A percentile compares a stretch with the other conserved stretches of the same genome.
Conservation (phyloP, 192 early-diverging fungal genomes). For the Oehlia diaphana region DNA sequence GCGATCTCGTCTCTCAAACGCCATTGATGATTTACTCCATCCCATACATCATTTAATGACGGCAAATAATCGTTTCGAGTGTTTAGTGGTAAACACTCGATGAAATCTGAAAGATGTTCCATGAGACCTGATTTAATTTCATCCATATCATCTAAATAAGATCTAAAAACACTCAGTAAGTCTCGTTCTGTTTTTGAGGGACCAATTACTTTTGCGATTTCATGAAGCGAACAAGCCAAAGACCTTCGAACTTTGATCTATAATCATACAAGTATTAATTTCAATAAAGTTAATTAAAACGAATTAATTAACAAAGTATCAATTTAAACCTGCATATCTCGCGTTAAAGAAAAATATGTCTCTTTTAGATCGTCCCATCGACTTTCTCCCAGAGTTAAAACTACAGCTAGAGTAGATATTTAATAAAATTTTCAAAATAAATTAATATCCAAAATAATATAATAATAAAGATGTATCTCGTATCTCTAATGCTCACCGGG, state of each 20-base stretch:
- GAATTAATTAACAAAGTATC: neutral
- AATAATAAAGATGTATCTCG: neutral
- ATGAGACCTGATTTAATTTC: conserved; percentile 74
- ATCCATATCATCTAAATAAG: conserved; percentile 53
- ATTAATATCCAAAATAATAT: neutral
- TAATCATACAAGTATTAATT: conserved; percentile 37
- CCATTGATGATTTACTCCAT: conserved; percentile 66
- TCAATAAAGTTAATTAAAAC: conserved; percentile 24
- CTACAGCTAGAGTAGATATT: conserved; percentile 42
- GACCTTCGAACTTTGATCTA: conserved; percentile 55
- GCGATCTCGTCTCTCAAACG: conserved; percentile 71
- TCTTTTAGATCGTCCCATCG: conserved; percentile 60
- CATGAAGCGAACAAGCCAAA: conserved; percentile 61
- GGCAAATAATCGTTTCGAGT: conserved; percentile 67
- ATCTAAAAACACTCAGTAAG: conserved; percentile 53
- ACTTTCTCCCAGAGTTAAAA: conserved; percentile 54
- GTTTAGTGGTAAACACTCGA: conserved; percentile 58
- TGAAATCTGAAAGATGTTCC: conserved; percentile 63
- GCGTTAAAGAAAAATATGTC: conserved; percentile 43
- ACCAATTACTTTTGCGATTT: conserved; percentile 57
- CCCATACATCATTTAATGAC: conserved; percentile 64
- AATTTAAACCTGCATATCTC: conserved; percentile 34
- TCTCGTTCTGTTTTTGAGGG: conserved; percentile 54
- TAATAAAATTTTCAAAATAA: neutral
- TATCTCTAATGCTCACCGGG: conserved; percentile 35